These are phyloP conservation scores for Dioscorea dumetorum DNA, from an alignment of 106 monocot species.

Conservation along the genomic window DNA sequence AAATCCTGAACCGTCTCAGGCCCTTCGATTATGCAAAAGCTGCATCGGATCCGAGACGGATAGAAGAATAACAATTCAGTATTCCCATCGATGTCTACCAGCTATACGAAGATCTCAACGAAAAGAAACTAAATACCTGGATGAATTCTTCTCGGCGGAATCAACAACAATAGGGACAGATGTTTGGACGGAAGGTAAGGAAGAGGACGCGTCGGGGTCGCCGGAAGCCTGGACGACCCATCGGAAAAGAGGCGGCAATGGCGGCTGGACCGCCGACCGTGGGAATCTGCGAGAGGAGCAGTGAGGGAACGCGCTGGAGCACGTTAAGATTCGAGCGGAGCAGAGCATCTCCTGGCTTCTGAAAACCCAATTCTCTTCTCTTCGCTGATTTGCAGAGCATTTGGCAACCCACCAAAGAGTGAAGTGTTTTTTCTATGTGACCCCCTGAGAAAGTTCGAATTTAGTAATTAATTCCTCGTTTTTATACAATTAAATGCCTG, in stretches of 20 bases:
- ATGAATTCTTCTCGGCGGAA: conserved; percentile 27
- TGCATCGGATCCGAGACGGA: conserved; percentile 14
- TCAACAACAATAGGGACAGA: conserved; percentile 9
- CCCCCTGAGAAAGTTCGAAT: too few relatives aligned
- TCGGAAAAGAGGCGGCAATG: background rate
- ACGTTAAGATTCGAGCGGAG: conserved; percentile 29
- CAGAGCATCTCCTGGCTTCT: conserved; percentile 31
- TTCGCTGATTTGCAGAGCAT: too few relatives aligned
- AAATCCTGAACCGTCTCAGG: conserved; percentile 73
- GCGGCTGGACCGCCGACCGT: too few relatives aligned
- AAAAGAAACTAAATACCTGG: conserved; percentile 21
- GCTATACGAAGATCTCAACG: background rate
- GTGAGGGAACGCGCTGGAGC: conserved; percentile 8
- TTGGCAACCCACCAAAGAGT: too few relatives aligned
- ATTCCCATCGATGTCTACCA: background rate
- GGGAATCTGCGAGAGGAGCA: background rate
- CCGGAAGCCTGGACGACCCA: conserved; percentile 18
- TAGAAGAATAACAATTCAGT: background rate
- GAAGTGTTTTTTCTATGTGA: background rate
- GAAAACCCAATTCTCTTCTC: too few relatives aligned
- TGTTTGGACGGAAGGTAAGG: background rate
- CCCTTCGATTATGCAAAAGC: conserved; percentile 90
- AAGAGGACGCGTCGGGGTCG: conserved; percentile 12
- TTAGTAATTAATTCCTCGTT: too few relatives aligned
- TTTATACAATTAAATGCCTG: background rate